Percentiles rank a stretch among this genome's conserved stretches.
Evolutionary conservation across 1,139 yeast species (phyloP).

Genomic region (Sugiyamaella japonica): DNA sequence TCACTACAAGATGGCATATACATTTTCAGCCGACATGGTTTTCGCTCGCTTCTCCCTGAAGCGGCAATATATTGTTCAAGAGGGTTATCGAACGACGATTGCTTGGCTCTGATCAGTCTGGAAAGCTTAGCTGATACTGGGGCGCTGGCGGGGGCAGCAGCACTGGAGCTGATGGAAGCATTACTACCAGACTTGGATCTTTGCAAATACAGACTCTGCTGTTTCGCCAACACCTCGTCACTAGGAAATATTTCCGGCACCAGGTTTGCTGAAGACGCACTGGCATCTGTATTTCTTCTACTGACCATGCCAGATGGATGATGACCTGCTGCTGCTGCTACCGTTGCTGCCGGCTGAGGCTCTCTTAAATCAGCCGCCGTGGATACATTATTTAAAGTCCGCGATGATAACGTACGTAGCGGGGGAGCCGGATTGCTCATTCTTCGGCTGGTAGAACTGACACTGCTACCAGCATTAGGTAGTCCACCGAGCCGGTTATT

Average conservation of each 20-base stretch:
- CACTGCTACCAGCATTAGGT: slow-evolving; percentile 17
- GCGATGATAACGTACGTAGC: slow-evolving; percentile 10
- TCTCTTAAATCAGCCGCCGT: background rate
- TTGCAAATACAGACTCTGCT: slow-evolving; percentile 4
- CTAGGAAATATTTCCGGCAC: slow-evolving; percentile 15
- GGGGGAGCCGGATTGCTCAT: slow-evolving; percentile 14
- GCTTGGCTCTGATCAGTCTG: slow-evolving; percentile 36
- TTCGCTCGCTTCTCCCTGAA: slow-evolving; percentile 42
- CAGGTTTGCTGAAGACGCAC: slow-evolving; percentile 8
- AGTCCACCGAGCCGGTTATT: background rate
- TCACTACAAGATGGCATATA: slow-evolving; percentile 42
- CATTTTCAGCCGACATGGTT: slow-evolving; percentile 41
- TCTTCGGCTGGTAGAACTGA: slow-evolving; percentile 14
- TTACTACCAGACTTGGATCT: slow-evolving; percentile 2
- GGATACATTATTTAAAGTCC: background rate
- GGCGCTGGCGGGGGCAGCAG: background rate
- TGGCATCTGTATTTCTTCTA: slow-evolving; percentile 18
- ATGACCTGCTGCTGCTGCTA: background rate
- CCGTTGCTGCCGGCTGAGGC: background rate
- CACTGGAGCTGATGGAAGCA: background rate
- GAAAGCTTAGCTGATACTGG: slow-evolving; percentile 30
- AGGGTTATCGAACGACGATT: slow-evolving; percentile 41
- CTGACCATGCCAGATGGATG: slow-evolving; percentile 4
- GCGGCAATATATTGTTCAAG: slow-evolving; percentile 45
- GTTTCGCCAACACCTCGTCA: slow-evolving; percentile 10